Base-by-base conservation (phyloP, 2,329 filamentous ascomycete genomes). In the Lasiodiplodia gonubiensis region DNA sequence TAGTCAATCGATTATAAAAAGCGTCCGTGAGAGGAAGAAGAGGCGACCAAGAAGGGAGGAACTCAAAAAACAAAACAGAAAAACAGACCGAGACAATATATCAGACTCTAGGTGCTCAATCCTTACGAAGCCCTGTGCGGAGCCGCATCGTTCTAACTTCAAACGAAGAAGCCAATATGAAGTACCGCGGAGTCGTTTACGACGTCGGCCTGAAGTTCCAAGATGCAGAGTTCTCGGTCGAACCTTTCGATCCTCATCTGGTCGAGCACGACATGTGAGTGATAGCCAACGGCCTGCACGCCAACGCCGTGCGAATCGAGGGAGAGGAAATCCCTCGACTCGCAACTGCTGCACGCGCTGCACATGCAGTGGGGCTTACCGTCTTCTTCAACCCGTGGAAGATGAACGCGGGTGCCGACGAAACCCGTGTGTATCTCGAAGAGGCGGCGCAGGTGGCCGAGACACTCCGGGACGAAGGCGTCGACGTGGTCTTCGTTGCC, bases 351-450 rank as follows among this genome's bases (percentile, higher is more conserved):
- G 48, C 48, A 11, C 48, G 48, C 48, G 16, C 21, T 10, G 48
- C 48, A 3, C 48, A 12, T 21, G 48, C 48, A 27, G 21, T 21
- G 21, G 48, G 48, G 1, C 21, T 51, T 5, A 51, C 48, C n/a
- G 48, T 51, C n/a, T 51, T 51, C 48, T 51, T 51, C 48, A 51
- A 51, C 48, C 48, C 48, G 10, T 51, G 48, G 48, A 51, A 51
- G 21, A 51, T 51, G 48, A 51, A 51, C 48, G 48, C 18, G 48
- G 21, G 18, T 11, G 48, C 25, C 48, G 48, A 51, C n/a, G 48
- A 51, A 6, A 51, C 48, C 48, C 48, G 48, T 10, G 48, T 11
- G 2, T 23, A 51, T 12, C 48, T 51, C 48, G 21, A 21, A 2
- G 48, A 51, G 12, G 48, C 48, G 11, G 48, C 48, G 6, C 48